These are phyloP conservation scores for Corylus heterophylla DNA, from an alignment of 306 rosid genomes.

Conservation along the genomic window DNA sequence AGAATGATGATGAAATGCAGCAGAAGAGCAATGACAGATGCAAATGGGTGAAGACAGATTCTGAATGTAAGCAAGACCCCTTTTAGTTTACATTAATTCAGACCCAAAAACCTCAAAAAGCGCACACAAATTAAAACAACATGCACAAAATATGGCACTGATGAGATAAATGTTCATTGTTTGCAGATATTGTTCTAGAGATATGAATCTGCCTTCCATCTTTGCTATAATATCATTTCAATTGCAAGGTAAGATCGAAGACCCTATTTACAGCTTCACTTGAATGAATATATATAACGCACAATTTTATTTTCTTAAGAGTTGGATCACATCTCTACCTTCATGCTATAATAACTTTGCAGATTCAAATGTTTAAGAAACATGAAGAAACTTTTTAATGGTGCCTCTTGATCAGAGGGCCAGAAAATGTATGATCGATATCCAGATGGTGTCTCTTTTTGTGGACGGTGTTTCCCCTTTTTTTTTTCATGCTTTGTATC, in stretches of 20 bases:
- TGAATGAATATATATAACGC: not conserved
- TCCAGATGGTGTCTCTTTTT: conserved; percentile 39
- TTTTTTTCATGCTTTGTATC: conserved; percentile 82
- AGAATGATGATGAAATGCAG: conserved; percentile 38
- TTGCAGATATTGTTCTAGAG: conserved; percentile 96
- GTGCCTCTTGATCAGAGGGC: conserved; percentile 7
- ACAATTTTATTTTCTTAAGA: not conserved
- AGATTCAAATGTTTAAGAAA: conserved; percentile 22
- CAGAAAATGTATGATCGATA: conserved; percentile 15
- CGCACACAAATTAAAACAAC: not conserved
- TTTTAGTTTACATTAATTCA: not conserved
- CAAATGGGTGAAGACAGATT: conserved; percentile 98
- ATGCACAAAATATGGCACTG: not conserved
- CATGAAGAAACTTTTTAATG: not conserved
- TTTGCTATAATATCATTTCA: conserved; percentile 23
- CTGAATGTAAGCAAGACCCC: conserved; percentile 72
- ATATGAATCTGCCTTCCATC: conserved; percentile 44
- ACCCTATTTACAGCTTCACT: conserved; percentile 13
- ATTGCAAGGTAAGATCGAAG: conserved; percentile 36
- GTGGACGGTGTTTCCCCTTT: conserved; percentile 33
- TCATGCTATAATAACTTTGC: conserved; percentile 15
- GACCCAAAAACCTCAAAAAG: not conserved
- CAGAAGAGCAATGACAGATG: conserved; percentile 54
- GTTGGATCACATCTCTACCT: not conserved
- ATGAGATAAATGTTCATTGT: conserved; percentile 20